phyloP scores from a whole-genome alignment of 768 basidiomycete genomes.

The Tylopilus sp. region DNA sequence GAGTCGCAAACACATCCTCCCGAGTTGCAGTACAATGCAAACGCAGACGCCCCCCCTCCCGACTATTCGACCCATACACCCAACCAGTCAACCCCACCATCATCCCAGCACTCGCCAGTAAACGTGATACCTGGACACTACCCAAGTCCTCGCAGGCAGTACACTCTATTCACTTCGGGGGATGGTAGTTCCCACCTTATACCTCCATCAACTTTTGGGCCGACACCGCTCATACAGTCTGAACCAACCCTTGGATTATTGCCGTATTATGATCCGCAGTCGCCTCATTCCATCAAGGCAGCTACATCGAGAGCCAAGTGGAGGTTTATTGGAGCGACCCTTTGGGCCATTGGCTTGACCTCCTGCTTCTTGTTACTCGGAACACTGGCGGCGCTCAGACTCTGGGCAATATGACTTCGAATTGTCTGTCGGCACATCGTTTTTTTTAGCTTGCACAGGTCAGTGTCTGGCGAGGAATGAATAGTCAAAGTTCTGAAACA shows the following conservation, averaged over 20 bases:
- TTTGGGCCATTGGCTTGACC: conserved; percentile 38
- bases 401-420: conserved; percentile 3
- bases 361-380: conserved; percentile 27
- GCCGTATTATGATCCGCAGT: conserved; percentile 44
- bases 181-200: conserved; percentile 13
- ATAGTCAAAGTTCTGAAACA: background rate
- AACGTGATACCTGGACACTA: conserved; percentile 13
- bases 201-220: conserved; percentile 30
- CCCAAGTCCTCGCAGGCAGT: conserved; percentile 9
- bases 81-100: conserved; percentile 11
- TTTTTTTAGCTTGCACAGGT: background rate
- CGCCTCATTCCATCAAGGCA: conserved; percentile 35
- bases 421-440: background rate
- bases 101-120: conserved; percentile 17
- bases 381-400: conserved; percentile 19
- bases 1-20: conserved; percentile 10
- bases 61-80: conserved; percentile 24
- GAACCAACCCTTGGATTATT: conserved; percentile 33
- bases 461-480: background rate
- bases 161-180: conserved; percentile 17
- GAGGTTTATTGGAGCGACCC: conserved; percentile 42
- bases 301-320: conserved; percentile 39
- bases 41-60: conserved; percentile 30
- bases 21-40: conserved; percentile 18
- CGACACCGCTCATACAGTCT: conserved; percentile 39